phyloP scores from a whole-genome alignment of 108 stramenopile genomes.

The Chaetoceros muelleri region DNA sequence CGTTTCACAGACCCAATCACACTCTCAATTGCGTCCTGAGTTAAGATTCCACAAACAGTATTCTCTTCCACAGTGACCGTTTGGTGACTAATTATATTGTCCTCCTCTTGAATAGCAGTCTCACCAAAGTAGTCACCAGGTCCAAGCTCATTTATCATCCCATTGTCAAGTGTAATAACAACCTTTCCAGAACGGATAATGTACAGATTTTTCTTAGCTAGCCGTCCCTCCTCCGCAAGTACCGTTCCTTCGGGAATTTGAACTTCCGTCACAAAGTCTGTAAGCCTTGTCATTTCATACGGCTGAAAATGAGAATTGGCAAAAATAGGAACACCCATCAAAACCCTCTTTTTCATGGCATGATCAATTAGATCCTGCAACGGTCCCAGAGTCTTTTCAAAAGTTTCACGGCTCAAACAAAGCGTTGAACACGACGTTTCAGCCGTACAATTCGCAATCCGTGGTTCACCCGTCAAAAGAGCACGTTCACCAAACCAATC shows the following conservation, averaged over 20 bases:
- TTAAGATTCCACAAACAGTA: conserved; percentile 60
- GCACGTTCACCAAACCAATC: conserved; percentile 97
- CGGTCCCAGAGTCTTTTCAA: conserved; percentile 68
- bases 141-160: conserved; percentile 59
- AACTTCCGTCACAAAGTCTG: conserved; percentile 56
- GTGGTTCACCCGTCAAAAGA: conserved; percentile 90
- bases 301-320: conserved; percentile 76
- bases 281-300: conserved; percentile 69
- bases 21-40: conserved; percentile 53
- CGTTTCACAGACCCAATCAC: conserved; percentile 62
- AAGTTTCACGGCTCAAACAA: conserved; percentile 67
- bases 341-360: conserved; percentile 71
- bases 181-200: conserved; percentile 70
- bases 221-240: conserved; percentile 68
- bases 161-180: conserved; percentile 50
- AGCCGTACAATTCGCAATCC: conserved; percentile 73
- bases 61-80: conserved; percentile 63
- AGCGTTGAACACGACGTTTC: conserved; percentile 53
- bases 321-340: conserved; percentile 80
- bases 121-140: conserved; percentile 80
- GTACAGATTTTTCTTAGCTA: conserved; percentile 57
- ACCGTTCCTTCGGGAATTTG: conserved; percentile 51
- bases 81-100: conserved; percentile 36
- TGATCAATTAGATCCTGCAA: conserved; percentile 69
- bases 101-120: conserved; percentile 44